Evolutionary conservation across 805 yeast genomes (phyloP), one percentile per base, ranked within the genome.

Genomic region (Scheffersomyces ergatensis): DNA sequence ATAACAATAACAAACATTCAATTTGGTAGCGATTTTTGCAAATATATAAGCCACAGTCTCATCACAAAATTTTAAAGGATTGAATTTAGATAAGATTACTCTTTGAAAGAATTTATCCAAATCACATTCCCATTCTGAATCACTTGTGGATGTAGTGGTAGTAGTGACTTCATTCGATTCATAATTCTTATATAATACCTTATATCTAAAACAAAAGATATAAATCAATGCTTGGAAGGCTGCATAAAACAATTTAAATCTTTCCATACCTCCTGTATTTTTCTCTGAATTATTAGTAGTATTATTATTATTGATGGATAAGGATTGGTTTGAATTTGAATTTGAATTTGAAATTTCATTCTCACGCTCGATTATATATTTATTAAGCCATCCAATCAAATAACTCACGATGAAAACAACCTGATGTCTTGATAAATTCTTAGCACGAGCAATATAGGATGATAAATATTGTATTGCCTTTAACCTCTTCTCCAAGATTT

Each of bases 401-500:
- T 87, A 88, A 44, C 87, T 78, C n/a, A 88, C 78, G 13, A 93
- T 90, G 59, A 86, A 86, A 6, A 83, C 73, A 16, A 93, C 74
- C 62, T 92, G 97, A 29, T 78, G 72, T 38, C 78, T 77, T 1
- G 86, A 70, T 21, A 92, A 68, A 32, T 78, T 77, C 47, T 81
- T 80, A 9, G 96, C 96, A 41, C 99, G 76, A 1, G 98, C 93
- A 43, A 92, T 79, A 55, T 82, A 92, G 2, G 97, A 88, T 1
- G 96, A 83, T 40, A 92, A 74, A 58, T 93, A 92, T 62, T 93
- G 98, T 76, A 90, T 77, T 2, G 97, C 85, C 67, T 90, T 90
- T 49, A 89, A 80, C 50, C 95, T 77, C 48, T 81, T 83, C 40
- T 87, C 92, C 27, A 81, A 66, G 19, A 80, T 76, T 58, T 85